Evolutionary conservation across 345 rosid species (phyloP).

Genomic region (Corymbia maculata): DNA sequence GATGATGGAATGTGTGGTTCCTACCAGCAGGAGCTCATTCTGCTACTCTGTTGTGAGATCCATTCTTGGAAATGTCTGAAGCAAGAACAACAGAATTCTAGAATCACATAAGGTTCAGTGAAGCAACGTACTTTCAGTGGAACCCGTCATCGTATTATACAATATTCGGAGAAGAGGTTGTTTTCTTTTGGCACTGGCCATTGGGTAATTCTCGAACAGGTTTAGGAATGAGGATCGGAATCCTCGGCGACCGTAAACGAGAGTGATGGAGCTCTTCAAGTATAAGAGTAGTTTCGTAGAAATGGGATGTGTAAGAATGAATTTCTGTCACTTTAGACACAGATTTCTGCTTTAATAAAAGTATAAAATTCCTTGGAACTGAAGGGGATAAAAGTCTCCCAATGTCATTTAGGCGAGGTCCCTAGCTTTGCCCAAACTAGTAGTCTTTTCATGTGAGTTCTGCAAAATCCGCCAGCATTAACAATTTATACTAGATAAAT

Average conservation of each 20-base stretch:
- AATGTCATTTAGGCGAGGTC: not conserved
- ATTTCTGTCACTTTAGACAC: not conserved
- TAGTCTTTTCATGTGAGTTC: no score
- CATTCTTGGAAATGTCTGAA: not conserved
- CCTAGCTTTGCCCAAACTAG: not conserved
- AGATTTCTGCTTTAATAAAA: not conserved
- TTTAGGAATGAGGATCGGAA: not conserved
- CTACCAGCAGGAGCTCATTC: not conserved
- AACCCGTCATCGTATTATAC: not conserved
- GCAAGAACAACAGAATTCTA: not conserved
- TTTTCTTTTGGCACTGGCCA: not conserved
- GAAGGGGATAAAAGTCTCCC: not conserved
- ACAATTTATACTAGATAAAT: not conserved
- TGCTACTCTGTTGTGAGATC: not conserved
- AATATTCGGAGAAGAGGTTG: not conserved
- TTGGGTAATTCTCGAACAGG: not conserved
- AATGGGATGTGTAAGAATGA: not conserved
- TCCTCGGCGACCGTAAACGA: no score
- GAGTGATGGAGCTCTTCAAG: no score
- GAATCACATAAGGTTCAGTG: not conserved
- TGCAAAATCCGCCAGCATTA: no score
- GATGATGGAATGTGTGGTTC: not conserved
- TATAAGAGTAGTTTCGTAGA: no score
- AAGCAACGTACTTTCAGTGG: not conserved
- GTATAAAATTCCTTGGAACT: not conserved